Base-by-base conservation (phyloP, 768 basidiomycete species). In the Lentinula lateritia region DNA sequence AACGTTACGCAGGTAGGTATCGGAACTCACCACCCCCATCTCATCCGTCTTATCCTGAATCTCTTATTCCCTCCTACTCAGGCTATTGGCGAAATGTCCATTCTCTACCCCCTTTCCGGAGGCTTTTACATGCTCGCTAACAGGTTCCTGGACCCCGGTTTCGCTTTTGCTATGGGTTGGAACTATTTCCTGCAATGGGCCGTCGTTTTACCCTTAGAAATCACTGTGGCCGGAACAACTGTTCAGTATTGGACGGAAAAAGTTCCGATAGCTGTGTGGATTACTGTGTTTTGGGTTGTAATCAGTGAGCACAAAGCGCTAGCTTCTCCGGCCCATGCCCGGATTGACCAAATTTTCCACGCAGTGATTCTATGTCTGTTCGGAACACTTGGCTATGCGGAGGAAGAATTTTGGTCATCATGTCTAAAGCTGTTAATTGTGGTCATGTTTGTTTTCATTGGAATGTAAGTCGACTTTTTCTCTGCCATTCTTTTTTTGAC, bases 351-450 rank as follows among this genome's bases (percentile, higher is more conserved):
- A n/a, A 39, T 42, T 35, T 60, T 28, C 43, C 5, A 2, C 7
- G 42, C 15, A 80, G 79, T 71, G 7, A 73, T 80, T 20, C 54
- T 76, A 41, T 69, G 72, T 54, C 41, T 79, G 18, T 79, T 80
- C 56, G 79, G 78, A 61, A 79, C 79, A 12, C 74, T 80, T 10
- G 78, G 78, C 10, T 80, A 73, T 56, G 78, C 79, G 0, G 79
- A 80, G 66, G 79, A 79, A 70, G 78, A 79, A 57, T 80, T 79
- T 62, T 80, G 79, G 79, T 76, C 78, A n/a, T 79, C 79, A 35
- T 77, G 74, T 63, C 69, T 80, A n/a, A 80, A 80, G 69, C 71
- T 80, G 23, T 61, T 79, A 52, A 78, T 78, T 4, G 76, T 78
- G 42, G 67, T 79, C 1, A 76, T 80, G 72, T 79, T 80, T 68